These are phyloP conservation scores for Castanopsis chinensis DNA, from an alignment of 306 rosid species.

Conservation along the genomic window DNA sequence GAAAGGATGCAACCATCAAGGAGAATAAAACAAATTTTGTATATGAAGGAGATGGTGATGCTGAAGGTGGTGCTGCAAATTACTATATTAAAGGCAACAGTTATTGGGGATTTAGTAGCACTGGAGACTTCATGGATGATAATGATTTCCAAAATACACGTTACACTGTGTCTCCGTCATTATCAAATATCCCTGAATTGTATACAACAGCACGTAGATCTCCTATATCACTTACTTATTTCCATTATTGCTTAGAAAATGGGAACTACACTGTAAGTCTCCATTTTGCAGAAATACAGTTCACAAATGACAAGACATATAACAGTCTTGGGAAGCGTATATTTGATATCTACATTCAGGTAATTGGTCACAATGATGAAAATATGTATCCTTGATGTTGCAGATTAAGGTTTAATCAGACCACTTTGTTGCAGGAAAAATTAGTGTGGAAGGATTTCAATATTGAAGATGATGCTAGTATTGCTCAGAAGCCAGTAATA, in stretches of 20 bases:
- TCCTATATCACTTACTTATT: constrained; percentile 44
- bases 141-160: constrained; percentile 26
- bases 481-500: background rate
- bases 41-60: constrained; percentile 32
- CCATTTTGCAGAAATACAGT: constrained; percentile 38
- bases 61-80: constrained; percentile 34
- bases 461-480: constrained; percentile 41
- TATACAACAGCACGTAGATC: constrained; percentile 27
- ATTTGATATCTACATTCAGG: constrained; percentile 23
- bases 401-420: constrained; percentile 10
- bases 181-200: background rate
- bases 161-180: background rate
- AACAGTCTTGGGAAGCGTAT: constrained; percentile 32
- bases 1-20: background rate
- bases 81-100: background rate
- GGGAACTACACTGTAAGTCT: constrained; percentile 36
- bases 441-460: constrained; percentile 48
- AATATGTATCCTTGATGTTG: constrained; percentile 6
- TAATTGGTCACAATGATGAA: background rate
- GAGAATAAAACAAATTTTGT: constrained; percentile 7
- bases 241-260: constrained; percentile 32
- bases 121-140: constrained; percentile 44
- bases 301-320: constrained; percentile 12
- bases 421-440: constrained; percentile 44
- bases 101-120: constrained; percentile 46